Conservation (phyloP, 2,329 filamentous ascomycete species). For the Hortaea sp. region DNA sequence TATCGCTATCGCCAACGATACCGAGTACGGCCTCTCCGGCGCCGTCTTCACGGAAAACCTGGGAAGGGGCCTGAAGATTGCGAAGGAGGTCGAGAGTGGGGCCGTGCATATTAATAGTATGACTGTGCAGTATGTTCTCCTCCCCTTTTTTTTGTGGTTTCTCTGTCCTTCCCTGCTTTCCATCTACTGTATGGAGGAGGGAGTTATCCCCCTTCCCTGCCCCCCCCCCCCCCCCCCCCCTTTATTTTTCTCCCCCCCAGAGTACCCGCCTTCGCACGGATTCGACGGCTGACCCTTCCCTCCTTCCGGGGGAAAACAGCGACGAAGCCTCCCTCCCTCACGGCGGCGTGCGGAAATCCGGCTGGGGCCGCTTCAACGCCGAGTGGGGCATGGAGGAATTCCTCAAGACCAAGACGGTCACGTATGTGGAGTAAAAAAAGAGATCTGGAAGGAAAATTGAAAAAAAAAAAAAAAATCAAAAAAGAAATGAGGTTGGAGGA, state of each 20-base stretch:
- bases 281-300: neutral
- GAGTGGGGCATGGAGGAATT: slow-evolving; percentile 39
- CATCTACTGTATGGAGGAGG: too few relatives aligned
- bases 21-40: slow-evolving; percentile 63
- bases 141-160: neutral
- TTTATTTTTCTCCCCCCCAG: too few relatives aligned
- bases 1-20: slow-evolving; percentile 66
- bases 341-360: slow-evolving; percentile 40
- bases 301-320: slow-evolving; percentile 2
- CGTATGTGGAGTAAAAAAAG: slow-evolving; percentile 20
- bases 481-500: too few relatives aligned
- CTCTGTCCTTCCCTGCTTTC: too few relatives aligned
- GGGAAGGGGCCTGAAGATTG: slow-evolving; percentile 32
- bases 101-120: slow-evolving; percentile 44
- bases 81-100: slow-evolving; percentile 48
- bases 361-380: slow-evolving; percentile 39
- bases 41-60: slow-evolving; percentile 66
- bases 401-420: slow-evolving; percentile 28
- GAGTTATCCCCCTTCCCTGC: too few relatives aligned
- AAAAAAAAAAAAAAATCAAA: too few relatives aligned
- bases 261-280: too few relatives aligned
- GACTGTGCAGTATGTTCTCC: slow-evolving; percentile 32
- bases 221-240: too few relatives aligned
- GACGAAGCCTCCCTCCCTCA: slow-evolving; percentile 40
- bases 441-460: too few relatives aligned